Evolutionary conservation across 2,329 filamentous ascomycete genomes (phyloP).

Genomic region (Bipolaris victoriae): DNA sequence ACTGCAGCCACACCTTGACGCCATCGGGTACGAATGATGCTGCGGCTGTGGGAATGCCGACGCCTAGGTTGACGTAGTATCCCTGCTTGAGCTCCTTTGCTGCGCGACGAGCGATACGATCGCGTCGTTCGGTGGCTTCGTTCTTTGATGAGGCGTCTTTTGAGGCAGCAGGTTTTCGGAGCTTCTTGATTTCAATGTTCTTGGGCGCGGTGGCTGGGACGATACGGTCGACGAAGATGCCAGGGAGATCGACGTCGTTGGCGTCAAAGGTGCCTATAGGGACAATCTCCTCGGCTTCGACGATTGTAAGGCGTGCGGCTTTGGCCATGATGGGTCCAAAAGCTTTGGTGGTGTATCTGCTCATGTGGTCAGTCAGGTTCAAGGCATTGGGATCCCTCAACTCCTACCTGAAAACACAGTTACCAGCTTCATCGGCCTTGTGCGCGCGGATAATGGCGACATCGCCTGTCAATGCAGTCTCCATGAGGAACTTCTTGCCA

Average conservation of each 20-base stretch:
- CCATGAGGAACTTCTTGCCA: constrained; percentile 76
- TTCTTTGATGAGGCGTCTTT: constrained; percentile 23
- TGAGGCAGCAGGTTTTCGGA: constrained; percentile 31
- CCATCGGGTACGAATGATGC: constrained; percentile 71
- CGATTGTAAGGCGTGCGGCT: constrained; percentile 88
- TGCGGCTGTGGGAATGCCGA: constrained; percentile 91
- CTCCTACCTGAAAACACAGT: constrained; percentile 68
- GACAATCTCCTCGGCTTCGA: constrained; percentile 93
- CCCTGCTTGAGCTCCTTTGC: constrained; percentile 94
- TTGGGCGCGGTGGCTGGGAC: constrained; percentile 80
- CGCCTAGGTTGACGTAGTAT: constrained; percentile 92
- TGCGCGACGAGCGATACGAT: constrained; percentile 81
- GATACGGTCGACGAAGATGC: constrained; percentile 90
- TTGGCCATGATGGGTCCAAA: constrained; percentile 71
- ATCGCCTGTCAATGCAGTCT: constrained; percentile 75
- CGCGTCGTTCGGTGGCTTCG: constrained; percentile 54
- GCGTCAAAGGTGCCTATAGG: constrained; percentile 85
- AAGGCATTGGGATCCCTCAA: not conserved
- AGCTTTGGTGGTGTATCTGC: constrained; percentile 47
- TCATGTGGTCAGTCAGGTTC: constrained; percentile 1
- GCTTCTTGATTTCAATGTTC: constrained; percentile 68
- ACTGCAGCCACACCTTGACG: constrained; percentile 68
- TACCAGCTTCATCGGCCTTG: constrained; percentile 78
- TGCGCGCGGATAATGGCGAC: constrained; percentile 77
- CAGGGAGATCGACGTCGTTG: constrained; percentile 82